phyloP scores from a whole-genome alignment of 2,329 filamentous ascomycete species.

The Fusarium marasasianum region DNA sequence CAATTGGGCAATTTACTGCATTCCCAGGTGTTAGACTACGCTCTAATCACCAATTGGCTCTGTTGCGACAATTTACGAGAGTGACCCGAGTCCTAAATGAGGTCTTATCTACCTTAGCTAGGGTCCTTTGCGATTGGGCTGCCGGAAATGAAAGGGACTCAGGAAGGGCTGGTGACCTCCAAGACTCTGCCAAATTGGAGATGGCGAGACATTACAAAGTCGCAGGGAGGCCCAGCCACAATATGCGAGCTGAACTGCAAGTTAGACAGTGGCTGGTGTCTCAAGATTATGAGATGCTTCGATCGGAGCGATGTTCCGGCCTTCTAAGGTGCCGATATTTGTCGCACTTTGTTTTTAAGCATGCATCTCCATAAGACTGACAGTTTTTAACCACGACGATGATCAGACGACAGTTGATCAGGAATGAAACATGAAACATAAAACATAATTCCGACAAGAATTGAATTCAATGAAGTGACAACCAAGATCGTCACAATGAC shows the following conservation, averaged over 20 bases:
- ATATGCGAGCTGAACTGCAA: constrained; percentile 13
- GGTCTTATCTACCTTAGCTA: background rate
- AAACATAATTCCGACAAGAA: constrained; percentile 4
- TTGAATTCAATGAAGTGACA: background rate
- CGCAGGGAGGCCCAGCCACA: constrained; percentile 23
- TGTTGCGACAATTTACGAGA: background rate
- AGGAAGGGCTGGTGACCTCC: constrained; percentile 2
- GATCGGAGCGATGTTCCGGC: background rate
- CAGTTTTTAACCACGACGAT: background rate
- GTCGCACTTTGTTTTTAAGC: background rate
- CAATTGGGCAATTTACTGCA: background rate
- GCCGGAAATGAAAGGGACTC: background rate
- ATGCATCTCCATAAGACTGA: background rate
- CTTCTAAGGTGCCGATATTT: background rate
- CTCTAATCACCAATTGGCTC: background rate
- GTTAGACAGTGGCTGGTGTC: constrained; percentile 11
- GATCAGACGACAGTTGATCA: background rate
- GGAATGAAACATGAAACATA: constrained; percentile 9
- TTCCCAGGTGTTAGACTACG: background rate
- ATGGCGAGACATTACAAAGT: constrained; percentile 7
- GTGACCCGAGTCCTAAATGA: background rate
- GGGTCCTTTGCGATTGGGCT: background rate
- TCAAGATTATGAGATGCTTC: background rate
- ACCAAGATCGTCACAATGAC: constrained; percentile 17
- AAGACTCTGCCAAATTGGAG: background rate